Evolutionary conservation across 768 basidiomycete genomes (phyloP), one percentile per base, ranked within the genome.

Genomic region (Lactifluus piperatus): DNA sequence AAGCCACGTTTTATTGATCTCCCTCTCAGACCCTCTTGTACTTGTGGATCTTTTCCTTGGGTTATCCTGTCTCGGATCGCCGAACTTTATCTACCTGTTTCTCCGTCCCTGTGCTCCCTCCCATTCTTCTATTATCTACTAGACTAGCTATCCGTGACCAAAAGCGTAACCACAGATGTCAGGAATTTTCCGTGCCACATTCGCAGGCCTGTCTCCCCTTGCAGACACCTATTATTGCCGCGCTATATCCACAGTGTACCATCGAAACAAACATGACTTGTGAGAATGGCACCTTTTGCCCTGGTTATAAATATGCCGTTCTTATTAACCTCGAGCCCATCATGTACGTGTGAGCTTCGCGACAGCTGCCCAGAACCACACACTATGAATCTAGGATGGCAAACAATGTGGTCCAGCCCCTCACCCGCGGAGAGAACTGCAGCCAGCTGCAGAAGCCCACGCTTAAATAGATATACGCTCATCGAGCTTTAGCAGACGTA

Each of bases 51-150:
- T 30, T 43, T 43, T 18, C 47, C 2, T 30, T 34, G 34, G 10
- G 1, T 3, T 37, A n/a, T 41, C 4, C 16, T 20, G 41, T 7
- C 34, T 32, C 11, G 34, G 48, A 60, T 60, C 58, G 34, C 27
- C 20, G 14, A 60, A 55, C 58, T 37, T 55, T 44, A 55, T 60
- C 53, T 60, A 27, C 18, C 29, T 45, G 7, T 51, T 45, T 51
- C 34, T 57, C 34, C 46, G 26, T 37, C 26, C 57, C n/a, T 51
- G 39, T 27, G 26, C 30, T 53, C 27, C 45, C n/a, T 52, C 27
- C 26, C 20, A 46, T 22, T 39, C 29, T n/a, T 37, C 22, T 10
- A 32, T 10, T n/a, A n/a, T 32, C 30, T 32, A 32, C 7, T 32
- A 6, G 7, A 10, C 11, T 30, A 26, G 4, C 14, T 41, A 10